Conservation (phyloP, 441 rosid species). For the Erysimum cheiri region DNA sequence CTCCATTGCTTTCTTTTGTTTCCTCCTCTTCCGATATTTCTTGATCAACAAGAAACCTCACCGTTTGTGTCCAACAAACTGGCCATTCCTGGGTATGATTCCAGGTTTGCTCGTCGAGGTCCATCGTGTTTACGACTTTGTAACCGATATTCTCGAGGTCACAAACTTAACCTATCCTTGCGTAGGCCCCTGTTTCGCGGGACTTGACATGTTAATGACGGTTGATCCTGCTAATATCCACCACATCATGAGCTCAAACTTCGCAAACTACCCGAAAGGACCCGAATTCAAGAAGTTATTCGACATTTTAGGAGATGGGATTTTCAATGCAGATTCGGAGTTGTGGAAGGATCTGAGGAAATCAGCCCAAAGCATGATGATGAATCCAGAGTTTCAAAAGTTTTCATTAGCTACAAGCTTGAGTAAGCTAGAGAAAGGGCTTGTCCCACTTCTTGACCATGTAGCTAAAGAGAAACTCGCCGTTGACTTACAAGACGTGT, state of each 20-base stretch:
- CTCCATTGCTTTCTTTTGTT: constrained; percentile 43
- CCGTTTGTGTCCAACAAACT: constrained; percentile 42
- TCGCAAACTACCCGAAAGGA: constrained; percentile 55
- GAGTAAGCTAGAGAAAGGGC: constrained; percentile 46
- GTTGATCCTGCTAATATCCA: constrained; percentile 55
- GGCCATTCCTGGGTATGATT: constrained; percentile 56
- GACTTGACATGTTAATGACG: constrained; percentile 47
- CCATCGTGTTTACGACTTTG: constrained; percentile 47
- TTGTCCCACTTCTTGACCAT: constrained; percentile 51
- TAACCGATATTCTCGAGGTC: constrained; percentile 37
- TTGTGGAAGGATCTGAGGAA: constrained; percentile 57
- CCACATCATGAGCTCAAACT: constrained; percentile 51
- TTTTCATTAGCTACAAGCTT: constrained; percentile 46
- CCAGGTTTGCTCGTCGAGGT: constrained; percentile 46
- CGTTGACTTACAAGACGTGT: constrained; percentile 58
- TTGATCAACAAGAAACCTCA: constrained; percentile 40
- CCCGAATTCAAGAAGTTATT: constrained; percentile 54
- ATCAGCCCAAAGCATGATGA: constrained; percentile 47
- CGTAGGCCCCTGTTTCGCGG: constrained; percentile 41
- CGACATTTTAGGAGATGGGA: constrained; percentile 68
- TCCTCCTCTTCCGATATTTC: constrained; percentile 35
- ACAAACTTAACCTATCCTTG: constrained; percentile 37
- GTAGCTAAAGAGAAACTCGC: constrained; percentile 32
- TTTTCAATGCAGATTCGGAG: constrained; percentile 58
- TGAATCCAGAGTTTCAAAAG: constrained; percentile 44